Base-by-base conservation (phyloP, 176 grass and related monocot species). In the Juncus inflexus region DNA sequence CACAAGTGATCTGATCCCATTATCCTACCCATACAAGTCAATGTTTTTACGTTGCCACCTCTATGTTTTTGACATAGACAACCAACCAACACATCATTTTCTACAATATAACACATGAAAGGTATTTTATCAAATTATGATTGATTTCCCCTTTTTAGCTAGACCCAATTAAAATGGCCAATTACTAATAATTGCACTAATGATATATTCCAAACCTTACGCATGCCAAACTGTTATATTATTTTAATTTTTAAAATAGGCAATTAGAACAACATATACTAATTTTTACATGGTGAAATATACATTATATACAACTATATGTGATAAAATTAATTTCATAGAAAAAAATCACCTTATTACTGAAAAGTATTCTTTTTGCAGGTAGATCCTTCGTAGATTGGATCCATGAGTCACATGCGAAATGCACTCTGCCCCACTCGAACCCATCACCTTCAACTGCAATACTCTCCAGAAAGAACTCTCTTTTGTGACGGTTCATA, bases 401-500 rank as follows among this genome's bases (percentile, higher is more conserved):
- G 12, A 99, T 83, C 94, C 94, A 99, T 42, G 94, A 99, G 69
- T 90, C 72, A 80, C 88, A 92, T 65, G 75, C 66, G 62, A 99
- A 99, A 70, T 90, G 78, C 59, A 99, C 75, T 3, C 82, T 76
- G 4, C 94, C 85, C 62, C 79, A 83, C 4, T 76, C 53, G 55
- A 99, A 76, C 3, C 75, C 77, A 8, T 66, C 60, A 9, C 88
- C 89, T 81, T 99, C 85, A 4, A 99, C 42, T 39, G 91, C 69
- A 63, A 99, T 76, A 85, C 85, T 92, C 75, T 92, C 88, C 14
- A 99, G 69, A 72, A 99, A 99, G 80, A 99, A 92, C 72, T 99
- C 94, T 57, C 69, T 74, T 71, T 79, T 80, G 85, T 99, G 88
- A 37, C 83, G 74, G 60, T 99, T 99, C 51, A 79, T 50, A 64